These are phyloP conservation scores for Pleurotus tuber-regium DNA, from an alignment of 768 basidiomycete species.

Conservation along the genomic window DNA sequence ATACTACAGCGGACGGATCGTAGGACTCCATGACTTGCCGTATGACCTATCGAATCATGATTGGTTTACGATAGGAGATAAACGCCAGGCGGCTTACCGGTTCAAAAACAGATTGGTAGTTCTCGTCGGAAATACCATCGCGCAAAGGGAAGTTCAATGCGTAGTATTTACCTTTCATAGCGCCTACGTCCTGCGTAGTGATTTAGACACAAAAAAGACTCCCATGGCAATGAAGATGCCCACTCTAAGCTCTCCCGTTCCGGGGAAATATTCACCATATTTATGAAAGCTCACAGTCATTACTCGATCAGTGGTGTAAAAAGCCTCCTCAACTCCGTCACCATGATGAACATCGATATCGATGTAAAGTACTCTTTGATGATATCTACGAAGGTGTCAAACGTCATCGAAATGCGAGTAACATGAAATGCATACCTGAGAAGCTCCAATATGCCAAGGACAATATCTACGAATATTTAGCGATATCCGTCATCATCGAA, in stretches of 20 bases:
- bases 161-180: slow-evolving; percentile 83
- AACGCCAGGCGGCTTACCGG: slow-evolving; percentile 56
- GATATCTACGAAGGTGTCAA: slow-evolving; percentile 45
- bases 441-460: slow-evolving; percentile 90
- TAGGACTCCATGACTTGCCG: slow-evolving; percentile 84
- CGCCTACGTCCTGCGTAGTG: slow-evolving; percentile 76
- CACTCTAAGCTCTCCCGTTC: slow-evolving; percentile 48
- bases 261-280: slow-evolving; percentile 93
- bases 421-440: slow-evolving; percentile 7
- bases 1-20: slow-evolving; percentile 80
- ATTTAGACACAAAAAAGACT: slow-evolving; percentile 34
- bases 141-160: slow-evolving; percentile 91
- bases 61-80: neutral
- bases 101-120: slow-evolving; percentile 86
- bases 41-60: slow-evolving; percentile 58
- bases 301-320: slow-evolving; percentile 95
- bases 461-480: slow-evolving; percentile 59
- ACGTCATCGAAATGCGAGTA: neutral
- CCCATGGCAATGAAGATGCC: neutral
- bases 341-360: slow-evolving; percentile 99
- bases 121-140: slow-evolving; percentile 91
- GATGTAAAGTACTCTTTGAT: slow-evolving; percentile 90
- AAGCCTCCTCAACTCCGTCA: slow-evolving; percentile 98
- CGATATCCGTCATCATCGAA: too few relatives aligned
- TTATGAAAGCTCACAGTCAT: slow-evolving; percentile 98